Evolutionary conservation across 208 protist species (phyloP), one percentile per base, ranked within the genome.

Genomic region (Leishmania major): DNA sequence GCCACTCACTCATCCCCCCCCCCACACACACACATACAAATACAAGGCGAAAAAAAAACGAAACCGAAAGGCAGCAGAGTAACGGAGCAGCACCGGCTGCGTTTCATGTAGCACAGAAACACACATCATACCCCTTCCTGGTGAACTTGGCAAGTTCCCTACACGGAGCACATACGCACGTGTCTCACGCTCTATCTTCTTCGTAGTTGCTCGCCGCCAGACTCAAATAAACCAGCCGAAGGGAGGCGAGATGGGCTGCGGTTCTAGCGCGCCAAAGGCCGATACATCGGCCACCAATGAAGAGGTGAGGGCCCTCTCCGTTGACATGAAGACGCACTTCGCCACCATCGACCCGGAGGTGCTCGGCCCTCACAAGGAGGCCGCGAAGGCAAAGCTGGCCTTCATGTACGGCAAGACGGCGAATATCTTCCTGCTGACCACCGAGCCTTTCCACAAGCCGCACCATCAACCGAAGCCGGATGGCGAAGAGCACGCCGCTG

Each of bases 321-420:
- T 53, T 47, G 37, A 82, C 73, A 71, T 82, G 77, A 81, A 81
- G 72, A 85, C 77, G 43, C 71, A 77, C 72, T 84, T 82, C 72
- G 84, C 75, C 62, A 74, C 47, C 80, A 55, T 83, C 3, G 73
- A 84, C 64, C 3, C 51, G 3, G 80, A 78, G 25, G 72, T 79
- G 59, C 77, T 88, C 10, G 84, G 84, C 72, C 71, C 78, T 53
- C 59, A 82, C 77, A 82, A 78, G 77, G 80, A 88, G n/a, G 62
- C 80, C 43, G 77, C 84, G 25, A 51, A 37, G 69, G 77, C 73
- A n/a, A 59, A 51, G 35, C 66, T 82, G 11, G 80, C 55, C 43
- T 84, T 84, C 43, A 59, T 71, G 28, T 84, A 79, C 72, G 84
- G 77, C 76, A 77, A 64, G 28, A 45, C 64, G 4, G 82, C 75